phyloP scores from a whole-genome alignment of 352 stramenopile species.

The Phytophthora fragariae region DNA sequence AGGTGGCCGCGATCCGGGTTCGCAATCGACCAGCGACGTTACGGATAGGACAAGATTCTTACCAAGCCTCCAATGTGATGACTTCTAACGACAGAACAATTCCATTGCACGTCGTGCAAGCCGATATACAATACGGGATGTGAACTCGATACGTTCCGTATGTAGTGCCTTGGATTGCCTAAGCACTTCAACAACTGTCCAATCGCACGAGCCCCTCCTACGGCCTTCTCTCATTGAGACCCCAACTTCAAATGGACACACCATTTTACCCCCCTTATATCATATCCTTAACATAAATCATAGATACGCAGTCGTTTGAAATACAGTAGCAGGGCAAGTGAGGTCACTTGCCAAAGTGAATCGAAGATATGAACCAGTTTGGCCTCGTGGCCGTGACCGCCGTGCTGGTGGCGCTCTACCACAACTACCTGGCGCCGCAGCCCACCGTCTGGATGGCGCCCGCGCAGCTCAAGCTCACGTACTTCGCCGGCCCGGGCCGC shows the following conservation, averaged over 20 bases:
- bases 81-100: neutral
- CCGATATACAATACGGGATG: neutral
- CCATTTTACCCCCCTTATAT: neutral
- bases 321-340: too few relatives aligned
- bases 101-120: neutral
- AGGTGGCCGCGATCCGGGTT: too few relatives aligned
- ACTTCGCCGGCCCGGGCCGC: constrained; percentile 64
- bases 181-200: neutral
- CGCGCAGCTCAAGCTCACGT: constrained; percentile 68
- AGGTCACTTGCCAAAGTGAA: neutral
- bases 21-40: too few relatives aligned
- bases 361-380: constrained; percentile 38
- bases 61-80: too few relatives aligned
- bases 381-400: constrained; percentile 31
- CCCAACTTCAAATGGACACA: neutral
- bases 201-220: neutral
- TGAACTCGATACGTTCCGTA: neutral
- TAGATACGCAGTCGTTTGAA: neutral
- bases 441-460: constrained; percentile 1
- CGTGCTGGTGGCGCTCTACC: constrained; percentile 41
- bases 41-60: too few relatives aligned
- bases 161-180: neutral
- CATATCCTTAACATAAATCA: neutral
- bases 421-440: constrained; percentile 32
- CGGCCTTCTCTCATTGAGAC: neutral